Conservation (phyloP, 2,329 filamentous ascomycete species). For the Metarhizium guizhouense region DNA sequence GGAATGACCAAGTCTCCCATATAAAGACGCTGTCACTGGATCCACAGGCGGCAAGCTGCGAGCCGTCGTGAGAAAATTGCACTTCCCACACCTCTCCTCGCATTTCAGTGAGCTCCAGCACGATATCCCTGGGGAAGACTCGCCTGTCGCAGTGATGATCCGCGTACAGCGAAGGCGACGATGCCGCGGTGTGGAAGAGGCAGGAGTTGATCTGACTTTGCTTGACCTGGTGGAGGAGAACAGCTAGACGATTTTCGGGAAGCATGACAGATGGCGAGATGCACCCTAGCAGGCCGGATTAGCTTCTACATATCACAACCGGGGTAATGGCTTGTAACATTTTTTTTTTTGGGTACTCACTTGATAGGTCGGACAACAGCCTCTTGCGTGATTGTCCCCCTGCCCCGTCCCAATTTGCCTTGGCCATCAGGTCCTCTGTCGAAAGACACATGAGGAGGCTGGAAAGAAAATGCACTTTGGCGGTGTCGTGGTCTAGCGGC, state of each 20-base stretch:
- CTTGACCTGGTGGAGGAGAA: slow-evolving; percentile 76
- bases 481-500: slow-evolving; percentile 70
- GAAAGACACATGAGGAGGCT: slow-evolving; percentile 85
- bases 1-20: slow-evolving; percentile 68
- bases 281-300: slow-evolving; percentile 46
- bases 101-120: slow-evolving; percentile 64
- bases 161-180: slow-evolving; percentile 75
- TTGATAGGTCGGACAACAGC: slow-evolving; percentile 74
- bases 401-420: slow-evolving; percentile 80
- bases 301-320: slow-evolving; percentile 6
- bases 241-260: slow-evolving; percentile 78
- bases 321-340: not conserved
- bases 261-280: slow-evolving; percentile 97
- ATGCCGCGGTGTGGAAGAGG: slow-evolving; percentile 75
- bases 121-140: slow-evolving; percentile 67
- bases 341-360: slow-evolving; percentile 37
- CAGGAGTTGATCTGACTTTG: slow-evolving; percentile 74
- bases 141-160: slow-evolving; percentile 77
- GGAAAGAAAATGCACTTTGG: slow-evolving; percentile 72
- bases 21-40: slow-evolving; percentile 67
- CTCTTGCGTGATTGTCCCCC: slow-evolving; percentile 62
- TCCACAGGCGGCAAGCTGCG: slow-evolving; percentile 73
- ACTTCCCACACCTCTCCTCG: slow-evolving; percentile 85
- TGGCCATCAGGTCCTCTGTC: slow-evolving; percentile 63
- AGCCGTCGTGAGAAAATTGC: slow-evolving; percentile 81